A percentile compares a stretch with the other conserved stretches of the same genome.
Conservation (phyloP, 106 monocot species). For the Amphibolis antarctica region DNA sequence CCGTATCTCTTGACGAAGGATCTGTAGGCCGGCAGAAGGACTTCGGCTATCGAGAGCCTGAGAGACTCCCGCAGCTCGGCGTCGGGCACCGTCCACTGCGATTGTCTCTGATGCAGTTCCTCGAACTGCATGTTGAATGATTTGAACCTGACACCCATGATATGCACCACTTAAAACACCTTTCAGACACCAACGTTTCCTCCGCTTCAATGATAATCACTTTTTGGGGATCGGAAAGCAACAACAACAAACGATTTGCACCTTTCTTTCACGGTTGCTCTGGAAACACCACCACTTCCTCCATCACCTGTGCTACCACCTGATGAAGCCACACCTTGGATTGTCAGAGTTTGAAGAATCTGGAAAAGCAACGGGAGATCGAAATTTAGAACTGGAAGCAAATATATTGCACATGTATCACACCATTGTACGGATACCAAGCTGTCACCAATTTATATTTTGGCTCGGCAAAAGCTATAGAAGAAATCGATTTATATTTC, state of each 20-base stretch:
- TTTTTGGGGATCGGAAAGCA: too few species aligned
- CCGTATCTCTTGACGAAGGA: constrained; percentile 54
- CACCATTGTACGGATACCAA: neutral
- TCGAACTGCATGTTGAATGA: constrained; percentile 72
- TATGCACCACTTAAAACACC: neutral
- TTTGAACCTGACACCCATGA: constrained; percentile 36
- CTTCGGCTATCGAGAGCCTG: constrained; percentile 52
- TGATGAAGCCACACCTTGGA: constrained; percentile 10
- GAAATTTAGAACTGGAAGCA: neutral
- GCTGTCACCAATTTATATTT: neutral
- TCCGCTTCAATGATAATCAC: too few species aligned
- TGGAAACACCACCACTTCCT: constrained; percentile 35
- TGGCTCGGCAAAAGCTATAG: too few species aligned
- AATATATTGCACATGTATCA: neutral
- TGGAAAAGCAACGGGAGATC: constrained; percentile 2
- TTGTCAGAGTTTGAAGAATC: constrained; percentile 15
- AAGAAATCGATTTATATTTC: too few species aligned
- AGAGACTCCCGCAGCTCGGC: constrained; percentile 54
- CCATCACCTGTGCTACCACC: constrained; percentile 4
- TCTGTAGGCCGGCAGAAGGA: constrained; percentile 58
- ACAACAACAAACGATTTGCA: too few species aligned
- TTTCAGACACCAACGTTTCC: too few species aligned
- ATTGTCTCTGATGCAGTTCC: constrained; percentile 63
- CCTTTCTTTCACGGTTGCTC: constrained; percentile 65
- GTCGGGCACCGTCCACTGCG: constrained; percentile 69